phyloP scores from a whole-genome alignment of 768 basidiomycete species.

The Russula griseocarnosa region DNA sequence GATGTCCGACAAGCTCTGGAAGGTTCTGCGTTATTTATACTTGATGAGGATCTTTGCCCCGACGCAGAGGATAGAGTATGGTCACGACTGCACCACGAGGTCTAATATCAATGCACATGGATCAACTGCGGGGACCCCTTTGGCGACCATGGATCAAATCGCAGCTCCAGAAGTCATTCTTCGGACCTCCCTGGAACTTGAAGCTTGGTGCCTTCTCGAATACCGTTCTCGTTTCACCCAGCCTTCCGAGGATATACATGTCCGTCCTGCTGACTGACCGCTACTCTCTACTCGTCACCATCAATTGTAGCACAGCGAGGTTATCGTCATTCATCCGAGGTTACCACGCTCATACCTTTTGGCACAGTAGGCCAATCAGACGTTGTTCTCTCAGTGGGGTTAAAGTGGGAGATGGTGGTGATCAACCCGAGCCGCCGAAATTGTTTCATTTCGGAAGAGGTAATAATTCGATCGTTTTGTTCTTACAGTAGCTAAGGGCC shows the following conservation, averaged over 20 bases:
- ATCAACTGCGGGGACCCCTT: neutral
- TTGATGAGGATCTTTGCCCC: neutral
- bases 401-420: conserved; percentile 1
- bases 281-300: neutral
- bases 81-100: conserved; percentile 12
- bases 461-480: neutral
- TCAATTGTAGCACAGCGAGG: neutral
- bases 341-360: neutral
- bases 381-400: neutral
- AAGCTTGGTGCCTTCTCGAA: conserved; percentile 7
- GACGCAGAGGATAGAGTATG: neutral
- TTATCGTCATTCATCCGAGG: conserved; percentile 4
- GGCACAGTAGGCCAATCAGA: conserved; percentile 6
- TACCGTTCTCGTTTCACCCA: neutral
- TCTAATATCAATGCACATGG: neutral
- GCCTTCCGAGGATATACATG: neutral
- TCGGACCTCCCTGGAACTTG: neutral
- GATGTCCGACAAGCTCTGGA: neutral
- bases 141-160: neutral
- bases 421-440: neutral
- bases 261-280: neutral
- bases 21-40: neutral
- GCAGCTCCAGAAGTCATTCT: neutral
- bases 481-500: neutral
- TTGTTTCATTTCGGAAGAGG: conserved; percentile 7